These are phyloP conservation scores for Fraxinus velutina DNA, from an alignment of 305 asterid genomes.

Conservation along the genomic window DNA sequence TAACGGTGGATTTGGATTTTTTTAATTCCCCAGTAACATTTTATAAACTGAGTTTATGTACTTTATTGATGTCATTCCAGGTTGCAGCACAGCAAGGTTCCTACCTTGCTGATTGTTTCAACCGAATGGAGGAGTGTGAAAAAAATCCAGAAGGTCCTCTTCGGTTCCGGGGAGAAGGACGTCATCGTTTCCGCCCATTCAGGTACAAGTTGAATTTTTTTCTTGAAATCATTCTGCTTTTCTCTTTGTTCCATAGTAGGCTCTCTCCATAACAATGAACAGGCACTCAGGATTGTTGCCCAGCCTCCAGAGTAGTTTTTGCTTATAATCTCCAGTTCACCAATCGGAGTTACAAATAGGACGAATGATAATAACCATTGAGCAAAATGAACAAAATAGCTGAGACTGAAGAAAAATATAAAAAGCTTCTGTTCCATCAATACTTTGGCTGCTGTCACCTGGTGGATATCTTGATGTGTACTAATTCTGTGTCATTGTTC, in stretches of 20 bases:
- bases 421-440: neutral
- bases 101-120: conserved; percentile 88
- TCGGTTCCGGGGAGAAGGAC: conserved; percentile 91
- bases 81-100: conserved; percentile 98
- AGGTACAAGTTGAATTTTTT: conserved; percentile 42
- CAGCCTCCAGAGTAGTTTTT: neutral
- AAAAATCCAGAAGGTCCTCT: conserved; percentile 90
- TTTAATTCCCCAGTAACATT: neutral
- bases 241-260: neutral
- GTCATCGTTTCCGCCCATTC: conserved; percentile 88
- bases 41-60: neutral
- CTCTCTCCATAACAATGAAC: neutral
- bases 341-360: neutral
- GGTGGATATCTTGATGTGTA: neutral
- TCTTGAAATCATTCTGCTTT: neutral
- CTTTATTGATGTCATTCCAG: conserved; percentile 38
- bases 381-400: neutral
- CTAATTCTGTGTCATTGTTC: conserved; percentile 13
- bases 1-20: conserved; percentile 12
- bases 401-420: neutral
- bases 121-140: conserved; percentile 88
- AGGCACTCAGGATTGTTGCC: neutral
- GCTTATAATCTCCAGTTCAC: neutral
- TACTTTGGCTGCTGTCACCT: neutral
- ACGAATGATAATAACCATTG: neutral